A percentile compares a stretch with the other conserved stretches of the same genome.
Evolutionary conservation across 306 rosid species (phyloP).

Genomic region (Inga laurina): DNA sequence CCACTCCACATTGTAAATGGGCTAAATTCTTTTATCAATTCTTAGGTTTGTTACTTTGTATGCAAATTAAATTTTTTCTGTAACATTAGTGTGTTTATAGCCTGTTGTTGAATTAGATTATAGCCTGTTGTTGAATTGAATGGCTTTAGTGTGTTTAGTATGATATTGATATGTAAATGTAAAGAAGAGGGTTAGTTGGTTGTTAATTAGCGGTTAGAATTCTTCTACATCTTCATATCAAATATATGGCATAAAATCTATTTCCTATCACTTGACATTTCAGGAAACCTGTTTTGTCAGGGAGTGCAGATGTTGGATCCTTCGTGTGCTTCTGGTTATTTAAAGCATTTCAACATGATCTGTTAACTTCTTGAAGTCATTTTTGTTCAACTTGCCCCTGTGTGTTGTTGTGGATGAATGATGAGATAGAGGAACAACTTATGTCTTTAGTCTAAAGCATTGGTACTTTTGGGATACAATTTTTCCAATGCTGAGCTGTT

Average conservation of each 20-base stretch:
- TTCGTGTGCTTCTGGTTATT: not conserved
- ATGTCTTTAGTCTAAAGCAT: not conserved
- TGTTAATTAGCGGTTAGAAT: too few species aligned
- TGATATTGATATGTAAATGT: not conserved
- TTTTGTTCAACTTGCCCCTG: not conserved
- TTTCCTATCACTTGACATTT: not conserved
- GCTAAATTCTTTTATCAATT: not conserved
- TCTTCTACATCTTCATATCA: too few species aligned
- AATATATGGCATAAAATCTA: not conserved
- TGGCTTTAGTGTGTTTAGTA: not conserved
- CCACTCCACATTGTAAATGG: not conserved
- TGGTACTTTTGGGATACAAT: not conserved
- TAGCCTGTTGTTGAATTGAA: not conserved
- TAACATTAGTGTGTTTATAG: too few species aligned
- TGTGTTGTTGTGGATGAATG: not conserved
- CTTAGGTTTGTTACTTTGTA: not conserved
- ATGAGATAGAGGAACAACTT: not conserved
- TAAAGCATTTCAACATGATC: not conserved
- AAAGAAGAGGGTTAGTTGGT: too few species aligned
- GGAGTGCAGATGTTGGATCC: not conserved
- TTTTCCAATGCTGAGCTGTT: not conserved
- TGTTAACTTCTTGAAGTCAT: not conserved
- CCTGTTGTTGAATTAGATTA: not conserved
- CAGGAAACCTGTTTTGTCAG: not conserved
- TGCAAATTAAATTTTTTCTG: not conserved